Evolutionary conservation across 225 moss, liverwort and hornwort species (phyloP), one percentile per base, ranked within the genome.

Genomic region (Rhytidiadelphus loreus): DNA sequence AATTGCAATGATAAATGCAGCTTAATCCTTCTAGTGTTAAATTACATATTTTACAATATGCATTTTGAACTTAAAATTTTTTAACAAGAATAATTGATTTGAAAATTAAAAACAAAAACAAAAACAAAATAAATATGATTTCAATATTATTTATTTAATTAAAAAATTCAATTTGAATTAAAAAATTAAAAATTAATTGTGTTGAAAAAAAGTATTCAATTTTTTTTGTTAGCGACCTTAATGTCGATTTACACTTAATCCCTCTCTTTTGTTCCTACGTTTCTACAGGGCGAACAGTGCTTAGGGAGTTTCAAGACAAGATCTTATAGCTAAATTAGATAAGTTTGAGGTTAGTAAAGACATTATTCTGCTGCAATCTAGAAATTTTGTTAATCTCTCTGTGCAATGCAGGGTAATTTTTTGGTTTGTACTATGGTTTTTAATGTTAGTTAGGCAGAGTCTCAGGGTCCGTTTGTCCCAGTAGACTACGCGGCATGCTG

Each of bases 291-390:
- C 95, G 82, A 96, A 96, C 72, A 91, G 88, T 88, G 92, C 94
- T 48, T 90, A 80, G 82, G 95, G 96, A 79, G 89, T 95, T 56
- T 94, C 94, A 86, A 92, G 91, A 81, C 91, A 88, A 59, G 93
- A 93, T 83, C 94, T 96, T 46, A 87, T 95, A 81, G 89, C 88
- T 39, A 91, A 94, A 74, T 90, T 96, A 83, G 89, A 92, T 39
- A 93, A 95, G 91, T 94, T 96, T 75, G 94, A 96, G 96, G 96
- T 96, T 58, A 91, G 94, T 81, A 14, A 70, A 66, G 55, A 61
- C 57, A 60, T 73, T 37, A 19, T 44, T 71, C 52, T 85, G 69
- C 68, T 77, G 87, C 86, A 62, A 39, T 62, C 50, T 69, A 60
- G 33, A 50, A 53, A 28, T 80, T 53, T 61, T 59, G 85, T 78